Evolutionary conservation across 805 yeast genomes (phyloP).

Genomic region (Candida rishiriensis): DNA sequence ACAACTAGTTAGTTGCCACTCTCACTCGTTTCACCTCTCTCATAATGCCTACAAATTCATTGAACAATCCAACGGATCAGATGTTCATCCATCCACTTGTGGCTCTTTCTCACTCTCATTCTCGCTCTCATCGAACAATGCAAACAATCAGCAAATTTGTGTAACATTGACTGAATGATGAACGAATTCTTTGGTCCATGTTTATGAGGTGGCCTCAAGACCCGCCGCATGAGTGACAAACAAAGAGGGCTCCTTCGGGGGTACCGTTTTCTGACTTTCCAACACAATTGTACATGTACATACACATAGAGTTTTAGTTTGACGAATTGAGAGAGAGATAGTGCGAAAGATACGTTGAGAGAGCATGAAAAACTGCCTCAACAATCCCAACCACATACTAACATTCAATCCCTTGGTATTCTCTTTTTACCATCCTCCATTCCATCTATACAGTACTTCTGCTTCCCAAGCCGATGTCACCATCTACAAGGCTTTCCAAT

Average conservation of each 20-base stretch:
- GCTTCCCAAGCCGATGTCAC: conserved; percentile 96
- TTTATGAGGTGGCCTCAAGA: conserved; percentile 94
- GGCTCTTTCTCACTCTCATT: too few relatives aligned
- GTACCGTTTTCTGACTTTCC: conserved; percentile 28
- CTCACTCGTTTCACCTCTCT: neutral
- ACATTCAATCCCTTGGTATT: neutral
- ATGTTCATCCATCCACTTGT: too few relatives aligned
- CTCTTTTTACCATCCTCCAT: neutral
- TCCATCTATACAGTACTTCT: conserved; percentile 59
- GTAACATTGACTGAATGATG: conserved; percentile 45
- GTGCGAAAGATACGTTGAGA: neutral
- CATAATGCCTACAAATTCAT: too few relatives aligned
- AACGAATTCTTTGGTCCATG: conserved; percentile 84
- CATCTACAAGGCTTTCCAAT: conserved; percentile 90
- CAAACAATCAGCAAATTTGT: neutral
- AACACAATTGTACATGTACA: too few relatives aligned
- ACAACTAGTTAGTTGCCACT: too few relatives aligned
- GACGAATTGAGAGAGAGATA: neutral
- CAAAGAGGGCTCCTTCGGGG: conserved; percentile 33
- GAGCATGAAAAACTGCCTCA: neutral
- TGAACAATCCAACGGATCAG: too few relatives aligned
- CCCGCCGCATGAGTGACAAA: conserved; percentile 91
- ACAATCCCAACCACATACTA: conserved; percentile 4
- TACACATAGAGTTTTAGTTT: too few relatives aligned
- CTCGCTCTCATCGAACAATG: neutral